Percentiles rank a stretch among this genome's conserved stretches.
phyloP scores from a whole-genome alignment of 2,329 filamentous ascomycete species.

The Talaromyces islandicus region DNA sequence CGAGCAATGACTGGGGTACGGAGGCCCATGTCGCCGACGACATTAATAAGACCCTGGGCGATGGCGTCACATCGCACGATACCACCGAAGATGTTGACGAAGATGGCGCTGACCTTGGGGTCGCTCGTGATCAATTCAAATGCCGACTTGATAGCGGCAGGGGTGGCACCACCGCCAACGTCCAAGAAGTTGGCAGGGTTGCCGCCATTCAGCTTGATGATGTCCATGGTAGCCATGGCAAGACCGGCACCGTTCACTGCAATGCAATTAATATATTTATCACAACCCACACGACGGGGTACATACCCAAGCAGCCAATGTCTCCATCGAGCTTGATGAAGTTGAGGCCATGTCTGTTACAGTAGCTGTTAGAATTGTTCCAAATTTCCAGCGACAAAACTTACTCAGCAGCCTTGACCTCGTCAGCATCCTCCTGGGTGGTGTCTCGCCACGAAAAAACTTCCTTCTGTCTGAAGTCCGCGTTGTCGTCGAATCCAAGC shows the following conservation, averaged over 20 bases:
- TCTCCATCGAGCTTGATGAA: conserved; percentile 99
- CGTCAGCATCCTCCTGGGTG: conserved; percentile 92
- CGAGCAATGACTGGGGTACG: conserved; percentile 95
- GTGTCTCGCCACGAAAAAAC: conserved; percentile 90
- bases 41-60: conserved; percentile 90
- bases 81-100: conserved; percentile 99
- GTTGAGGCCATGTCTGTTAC: conserved; percentile 65
- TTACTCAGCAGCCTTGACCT: conserved; percentile 91
- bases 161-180: conserved; percentile 94
- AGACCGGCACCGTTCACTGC: conserved; percentile 93
- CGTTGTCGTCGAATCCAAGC: conserved; percentile 98
- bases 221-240: conserved; percentile 99
- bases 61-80: conserved; percentile 98
- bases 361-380: not conserved
- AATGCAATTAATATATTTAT: conserved; percentile 4
- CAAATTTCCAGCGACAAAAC: conserved; percentile 11
- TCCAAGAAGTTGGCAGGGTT: conserved; percentile 97
- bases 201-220: conserved; percentile 99
- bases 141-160: conserved; percentile 91
- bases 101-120: conserved; percentile 96
- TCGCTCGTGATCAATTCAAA: conserved; percentile 99
- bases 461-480: conserved; percentile 96
- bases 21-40: conserved; percentile 89
- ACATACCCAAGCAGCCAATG: conserved; percentile 75
- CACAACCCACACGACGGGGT: not conserved